These are phyloP conservation scores for Globomyces pollinis-pini DNA, from an alignment of 192 early-diverging fungal genomes.

Conservation along the genomic window DNA sequence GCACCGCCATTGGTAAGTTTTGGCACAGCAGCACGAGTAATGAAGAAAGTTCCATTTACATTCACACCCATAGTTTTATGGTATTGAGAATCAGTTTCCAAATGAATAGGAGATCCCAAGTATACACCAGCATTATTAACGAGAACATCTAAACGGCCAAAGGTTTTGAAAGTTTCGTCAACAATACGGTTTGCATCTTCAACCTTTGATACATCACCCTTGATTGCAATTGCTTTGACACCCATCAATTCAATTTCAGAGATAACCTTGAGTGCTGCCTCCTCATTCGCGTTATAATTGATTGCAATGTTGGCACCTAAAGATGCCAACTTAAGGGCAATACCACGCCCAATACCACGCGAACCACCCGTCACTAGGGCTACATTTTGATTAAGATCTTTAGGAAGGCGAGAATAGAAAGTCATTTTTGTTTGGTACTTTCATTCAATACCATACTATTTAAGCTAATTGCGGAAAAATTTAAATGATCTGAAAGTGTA, in stretches of 20 bases:
- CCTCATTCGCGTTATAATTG: constrained; percentile 16
- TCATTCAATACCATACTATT: too few relatives aligned
- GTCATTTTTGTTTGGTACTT: too few relatives aligned
- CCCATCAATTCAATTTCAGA: background rate
- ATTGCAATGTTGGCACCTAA: constrained; percentile 24
- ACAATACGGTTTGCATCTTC: constrained; percentile 19
- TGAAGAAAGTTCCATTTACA: background rate
- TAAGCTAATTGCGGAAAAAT: too few relatives aligned
- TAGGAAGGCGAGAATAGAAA: background rate
- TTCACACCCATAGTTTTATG: background rate
- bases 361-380: constrained; percentile 25
- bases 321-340: constrained; percentile 15
- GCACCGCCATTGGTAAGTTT: constrained; percentile 9
- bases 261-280: constrained; percentile 11
- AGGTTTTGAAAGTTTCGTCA: constrained; percentile 16
- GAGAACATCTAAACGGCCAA: constrained; percentile 34
- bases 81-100: background rate
- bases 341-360: constrained; percentile 28
- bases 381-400: constrained; percentile 13
- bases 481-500: too few relatives aligned
- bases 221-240: constrained; percentile 23
- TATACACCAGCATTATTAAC: constrained; percentile 39
- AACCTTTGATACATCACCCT: constrained; percentile 25
- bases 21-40: background rate
- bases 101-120: background rate